phyloP scores from a whole-genome alignment of 75 land plant species.

The Ceratopteris richardii region DNA sequence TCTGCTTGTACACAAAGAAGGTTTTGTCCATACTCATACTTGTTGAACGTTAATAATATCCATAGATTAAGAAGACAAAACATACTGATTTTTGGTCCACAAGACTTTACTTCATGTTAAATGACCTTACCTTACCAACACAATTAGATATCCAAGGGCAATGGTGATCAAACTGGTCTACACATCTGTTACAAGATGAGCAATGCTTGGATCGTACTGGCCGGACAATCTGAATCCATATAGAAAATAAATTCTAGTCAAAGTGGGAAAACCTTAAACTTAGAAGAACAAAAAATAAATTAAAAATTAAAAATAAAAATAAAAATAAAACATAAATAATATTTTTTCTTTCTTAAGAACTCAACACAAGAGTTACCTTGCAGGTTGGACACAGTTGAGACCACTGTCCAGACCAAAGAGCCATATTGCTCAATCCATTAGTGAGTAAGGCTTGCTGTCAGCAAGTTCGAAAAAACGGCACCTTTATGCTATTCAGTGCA shows the following conservation, averaged over 20 bases:
- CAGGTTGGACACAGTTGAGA: constrained; percentile 85
- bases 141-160: constrained; percentile 94
- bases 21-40: too few relatives aligned
- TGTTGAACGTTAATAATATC: too few relatives aligned
- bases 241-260: too few relatives aligned
- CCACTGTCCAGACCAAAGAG: constrained; percentile 69
- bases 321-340: not conserved
- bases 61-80: too few relatives aligned
- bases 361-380: constrained; percentile 41
- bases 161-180: constrained; percentile 91
- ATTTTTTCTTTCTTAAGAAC: too few relatives aligned
- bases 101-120: too few relatives aligned
- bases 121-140: constrained; percentile 65
- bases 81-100: too few relatives aligned
- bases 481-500: too few relatives aligned
- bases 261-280: too few relatives aligned
- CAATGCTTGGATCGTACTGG: constrained; percentile 86
- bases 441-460: constrained; percentile 51
- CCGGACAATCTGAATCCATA: constrained; percentile 67
- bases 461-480: not conserved
- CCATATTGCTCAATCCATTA: constrained; percentile 34
- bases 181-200: constrained; percentile 70
- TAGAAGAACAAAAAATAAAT: too few relatives aligned
- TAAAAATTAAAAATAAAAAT: not conserved
- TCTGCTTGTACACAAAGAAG: too few relatives aligned